These are phyloP conservation scores for Pseudopithomyces chartarum DNA, from an alignment of 2,329 filamentous ascomycete genomes.

Conservation along the genomic window DNA sequence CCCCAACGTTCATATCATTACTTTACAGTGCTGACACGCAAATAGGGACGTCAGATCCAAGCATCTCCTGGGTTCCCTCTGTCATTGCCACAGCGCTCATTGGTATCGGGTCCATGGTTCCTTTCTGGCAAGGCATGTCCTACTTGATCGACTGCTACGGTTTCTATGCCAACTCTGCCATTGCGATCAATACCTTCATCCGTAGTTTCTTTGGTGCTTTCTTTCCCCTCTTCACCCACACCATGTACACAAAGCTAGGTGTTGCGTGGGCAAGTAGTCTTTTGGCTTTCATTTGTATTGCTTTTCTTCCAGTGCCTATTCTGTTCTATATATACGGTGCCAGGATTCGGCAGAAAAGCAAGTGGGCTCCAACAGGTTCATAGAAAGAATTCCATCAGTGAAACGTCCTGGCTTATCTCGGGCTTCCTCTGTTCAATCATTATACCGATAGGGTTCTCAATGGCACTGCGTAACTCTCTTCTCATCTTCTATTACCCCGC, in stretches of 20 bases:
- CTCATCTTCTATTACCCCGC: neutral
- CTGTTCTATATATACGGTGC: conserved; percentile 44
- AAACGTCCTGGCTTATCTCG: neutral
- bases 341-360: conserved; percentile 37
- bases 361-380: conserved; percentile 31
- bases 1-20: too few relatives aligned
- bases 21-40: too few relatives aligned
- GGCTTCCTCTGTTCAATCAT: too few relatives aligned
- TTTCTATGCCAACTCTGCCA: conserved; percentile 51
- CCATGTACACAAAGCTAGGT: conserved; percentile 50
- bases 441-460: too few relatives aligned
- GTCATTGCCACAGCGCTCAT: conserved; percentile 63
- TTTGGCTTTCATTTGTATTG: conserved; percentile 39
- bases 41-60: conserved; percentile 53
- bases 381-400: neutral
- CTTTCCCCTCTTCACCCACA: conserved; percentile 56
- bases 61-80: conserved; percentile 61
- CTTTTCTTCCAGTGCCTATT: conserved; percentile 40
- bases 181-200: conserved; percentile 57
- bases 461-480: too few relatives aligned
- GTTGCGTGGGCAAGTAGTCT: conserved; percentile 42
- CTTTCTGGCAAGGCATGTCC: conserved; percentile 83
- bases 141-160: conserved; percentile 74
- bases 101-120: conserved; percentile 76
- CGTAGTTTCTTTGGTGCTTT: conserved; percentile 55